A percentile compares a stretch with the other conserved stretches of the same genome.
These are phyloP conservation scores for Gossypium australe DNA, from an alignment of 345 rosid genomes.

Conservation along the genomic window DNA sequence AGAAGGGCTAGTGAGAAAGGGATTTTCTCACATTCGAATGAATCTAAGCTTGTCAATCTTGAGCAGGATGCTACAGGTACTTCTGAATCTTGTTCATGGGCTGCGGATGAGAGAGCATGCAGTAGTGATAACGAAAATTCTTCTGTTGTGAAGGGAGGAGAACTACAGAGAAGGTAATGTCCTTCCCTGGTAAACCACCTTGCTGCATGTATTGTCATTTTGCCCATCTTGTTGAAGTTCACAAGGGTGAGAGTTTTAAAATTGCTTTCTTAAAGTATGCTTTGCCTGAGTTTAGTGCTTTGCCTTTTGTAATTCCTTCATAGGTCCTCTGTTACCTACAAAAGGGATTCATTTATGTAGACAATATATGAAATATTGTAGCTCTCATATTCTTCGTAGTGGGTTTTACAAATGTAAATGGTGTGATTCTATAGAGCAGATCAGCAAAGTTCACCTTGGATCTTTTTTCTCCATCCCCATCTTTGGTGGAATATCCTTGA, in stretches of 20 bases:
- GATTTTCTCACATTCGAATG: slow-evolving; percentile 31
- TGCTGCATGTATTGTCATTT: not conserved
- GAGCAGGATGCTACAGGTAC: slow-evolving; percentile 29
- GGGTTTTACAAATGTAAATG: not conserved
- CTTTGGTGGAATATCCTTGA: not conserved
- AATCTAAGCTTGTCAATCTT: slow-evolving; percentile 21
- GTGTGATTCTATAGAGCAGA: not conserved
- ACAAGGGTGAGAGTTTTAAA: not conserved
- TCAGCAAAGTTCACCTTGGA: not conserved
- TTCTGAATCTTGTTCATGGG: slow-evolving; percentile 67
- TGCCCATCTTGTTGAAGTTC: not conserved
- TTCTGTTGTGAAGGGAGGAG: slow-evolving; percentile 36
- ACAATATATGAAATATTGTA: not conserved
- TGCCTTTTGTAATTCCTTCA: not conserved
- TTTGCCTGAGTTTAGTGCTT: not conserved
- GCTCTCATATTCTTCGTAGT: not conserved
- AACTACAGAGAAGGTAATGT: slow-evolving; percentile 49
- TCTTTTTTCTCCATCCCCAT: not conserved
- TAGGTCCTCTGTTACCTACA: not conserved
- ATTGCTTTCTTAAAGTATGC: not conserved
- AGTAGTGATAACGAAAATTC: slow-evolving; percentile 60
- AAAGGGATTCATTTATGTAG: not conserved
- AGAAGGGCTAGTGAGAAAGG: slow-evolving; percentile 32
- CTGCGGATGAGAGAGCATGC: slow-evolving; percentile 61
- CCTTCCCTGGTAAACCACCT: not conserved